Conservation (phyloP, 805 yeast species). For the Ogataea ramenticola region DNA sequence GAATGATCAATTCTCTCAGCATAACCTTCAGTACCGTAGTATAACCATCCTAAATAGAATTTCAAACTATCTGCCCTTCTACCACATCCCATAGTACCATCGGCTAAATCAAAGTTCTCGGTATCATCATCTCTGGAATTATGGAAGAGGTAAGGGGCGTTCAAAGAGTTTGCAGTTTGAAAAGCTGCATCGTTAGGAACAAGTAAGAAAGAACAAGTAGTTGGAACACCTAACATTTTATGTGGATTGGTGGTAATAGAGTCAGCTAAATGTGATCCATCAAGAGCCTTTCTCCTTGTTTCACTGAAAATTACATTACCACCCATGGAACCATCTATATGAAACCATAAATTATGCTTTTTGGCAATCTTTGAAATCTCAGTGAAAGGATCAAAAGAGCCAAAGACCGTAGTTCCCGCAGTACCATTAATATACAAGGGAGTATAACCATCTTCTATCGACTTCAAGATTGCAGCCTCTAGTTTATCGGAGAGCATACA, state of each 20-base stretch:
- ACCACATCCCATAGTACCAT: slow-evolving; percentile 91
- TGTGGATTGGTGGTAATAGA: slow-evolving; percentile 81
- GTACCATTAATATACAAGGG: slow-evolving; percentile 78
- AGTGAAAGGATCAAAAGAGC: slow-evolving; percentile 67
- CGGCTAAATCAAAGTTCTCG: slow-evolving; percentile 69
- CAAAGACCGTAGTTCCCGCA: slow-evolving; percentile 86
- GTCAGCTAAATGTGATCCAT: slow-evolving; percentile 61
- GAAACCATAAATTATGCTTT: slow-evolving; percentile 61
- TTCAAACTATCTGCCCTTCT: slow-evolving; percentile 78
- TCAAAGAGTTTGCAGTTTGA: slow-evolving; percentile 65
- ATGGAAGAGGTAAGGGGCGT: slow-evolving; percentile 80
- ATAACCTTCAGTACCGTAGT: slow-evolving; percentile 67
- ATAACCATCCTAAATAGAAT: slow-evolving; percentile 73
- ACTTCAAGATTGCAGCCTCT: slow-evolving; percentile 33
- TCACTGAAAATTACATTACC: slow-evolving; percentile 70
- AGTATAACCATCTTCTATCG: slow-evolving; percentile 46
- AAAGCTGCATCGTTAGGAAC: slow-evolving; percentile 62
- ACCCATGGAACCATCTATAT: slow-evolving; percentile 89
- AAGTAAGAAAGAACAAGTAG: slow-evolving; percentile 64
- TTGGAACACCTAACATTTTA: slow-evolving; percentile 84
- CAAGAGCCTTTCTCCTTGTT: slow-evolving; percentile 35
- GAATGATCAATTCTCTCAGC: slow-evolving; percentile 67
- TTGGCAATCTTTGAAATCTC: slow-evolving; percentile 49
- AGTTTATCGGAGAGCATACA: slow-evolving; percentile 45
- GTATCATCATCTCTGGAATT: slow-evolving; percentile 39